Conservation (phyloP, 176 grass and related monocot species). For the Tuctoria greenei region DNA sequence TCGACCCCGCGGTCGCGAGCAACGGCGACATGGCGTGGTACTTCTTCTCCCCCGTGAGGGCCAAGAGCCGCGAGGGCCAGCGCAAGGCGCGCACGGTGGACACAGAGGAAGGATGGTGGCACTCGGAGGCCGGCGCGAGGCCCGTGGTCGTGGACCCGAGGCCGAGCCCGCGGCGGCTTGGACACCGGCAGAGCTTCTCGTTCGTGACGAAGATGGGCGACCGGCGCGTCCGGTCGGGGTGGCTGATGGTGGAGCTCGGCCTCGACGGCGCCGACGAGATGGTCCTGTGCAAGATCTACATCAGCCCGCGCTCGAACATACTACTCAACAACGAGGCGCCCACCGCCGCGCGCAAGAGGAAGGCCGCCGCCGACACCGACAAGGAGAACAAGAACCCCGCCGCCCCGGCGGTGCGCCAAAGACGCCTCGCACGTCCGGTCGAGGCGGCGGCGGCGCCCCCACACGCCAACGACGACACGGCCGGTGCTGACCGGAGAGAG, state of each 20-base stretch:
- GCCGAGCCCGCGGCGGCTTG: not conserved
- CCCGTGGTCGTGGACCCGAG: not conserved
- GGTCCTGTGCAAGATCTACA: conserved; percentile 44
- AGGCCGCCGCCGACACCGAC: not conserved
- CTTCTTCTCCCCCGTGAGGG: conserved; percentile 41
- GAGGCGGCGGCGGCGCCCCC: not conserved
- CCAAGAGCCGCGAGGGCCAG: conserved; percentile 15
- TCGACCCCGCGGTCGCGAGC: conserved; percentile 2
- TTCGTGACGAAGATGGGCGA: conserved; percentile 33
- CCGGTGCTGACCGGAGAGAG: not conserved
- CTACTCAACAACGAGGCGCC: not conserved
- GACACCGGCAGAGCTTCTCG: conserved; percentile 38
- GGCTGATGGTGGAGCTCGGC: conserved; percentile 50
- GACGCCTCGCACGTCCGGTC: not conserved
- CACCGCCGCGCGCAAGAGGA: conserved; percentile 24
- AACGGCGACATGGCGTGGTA: conserved; percentile 42
- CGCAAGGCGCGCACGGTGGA: conserved; percentile 44
- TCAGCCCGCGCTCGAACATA: conserved; percentile 26
- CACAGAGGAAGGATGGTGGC: conserved; percentile 31
- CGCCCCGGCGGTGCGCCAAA: not conserved
- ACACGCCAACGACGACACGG: not conserved
- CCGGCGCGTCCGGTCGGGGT: conserved; percentile 20
- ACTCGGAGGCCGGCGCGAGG: conserved; percentile 35
- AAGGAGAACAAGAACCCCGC: not conserved
- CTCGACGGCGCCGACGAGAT: conserved; percentile 16